These are phyloP conservation scores for Paracoccidioides lutzii DNA, from an alignment of 2,329 filamentous ascomycete genomes.

Conservation along the genomic window DNA sequence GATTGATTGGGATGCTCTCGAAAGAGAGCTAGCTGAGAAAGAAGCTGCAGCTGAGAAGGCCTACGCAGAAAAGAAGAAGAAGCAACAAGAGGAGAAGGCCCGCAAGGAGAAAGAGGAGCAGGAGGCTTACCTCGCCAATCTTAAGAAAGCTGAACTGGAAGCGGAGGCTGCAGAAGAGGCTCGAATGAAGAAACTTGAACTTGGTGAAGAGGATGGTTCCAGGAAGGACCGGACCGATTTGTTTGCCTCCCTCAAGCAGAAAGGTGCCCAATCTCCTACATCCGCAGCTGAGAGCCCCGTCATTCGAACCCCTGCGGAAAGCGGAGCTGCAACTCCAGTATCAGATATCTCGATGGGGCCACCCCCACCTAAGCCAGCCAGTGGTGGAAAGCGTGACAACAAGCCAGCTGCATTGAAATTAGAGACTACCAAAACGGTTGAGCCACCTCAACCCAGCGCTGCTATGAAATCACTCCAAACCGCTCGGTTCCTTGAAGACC, in stretches of 20 bases:
- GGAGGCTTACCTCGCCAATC: conserved; percentile 33
- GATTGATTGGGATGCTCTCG: conserved; percentile 35
- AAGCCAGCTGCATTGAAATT: conserved; percentile 88
- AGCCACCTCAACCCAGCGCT: conserved; percentile 84
- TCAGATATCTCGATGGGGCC: conserved; percentile 35
- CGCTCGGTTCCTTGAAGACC: conserved; percentile 71
- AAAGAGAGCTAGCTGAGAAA: conserved; percentile 34
- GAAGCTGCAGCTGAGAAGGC: conserved; percentile 35
- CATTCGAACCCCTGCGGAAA: conserved; percentile 28
- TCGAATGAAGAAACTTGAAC: conserved; percentile 29
- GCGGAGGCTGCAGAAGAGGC: conserved; percentile 36
- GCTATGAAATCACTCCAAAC: conserved; percentile 88
- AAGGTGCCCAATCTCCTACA: conserved; percentile 20
- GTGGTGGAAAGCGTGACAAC: conserved; percentile 46
- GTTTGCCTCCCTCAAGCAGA: conserved; percentile 34
- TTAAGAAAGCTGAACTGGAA: conserved; percentile 37
- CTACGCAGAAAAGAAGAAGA: conserved; percentile 60
- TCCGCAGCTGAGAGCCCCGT: conserved; percentile 22
- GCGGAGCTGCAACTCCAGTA: conserved; percentile 34
- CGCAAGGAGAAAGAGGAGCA: conserved; percentile 35
- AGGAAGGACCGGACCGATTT: conserved; percentile 25
- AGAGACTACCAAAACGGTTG: conserved; percentile 70
- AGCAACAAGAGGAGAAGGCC: conserved; percentile 48
- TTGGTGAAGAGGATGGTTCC: conserved; percentile 22
- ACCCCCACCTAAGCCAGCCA: conserved; percentile 39